Percentiles rank a stretch among this genome's conserved stretches.
These are phyloP conservation scores for Phytophthora idaei DNA, from an alignment of 352 stramenopile species.

Conservation along the genomic window DNA sequence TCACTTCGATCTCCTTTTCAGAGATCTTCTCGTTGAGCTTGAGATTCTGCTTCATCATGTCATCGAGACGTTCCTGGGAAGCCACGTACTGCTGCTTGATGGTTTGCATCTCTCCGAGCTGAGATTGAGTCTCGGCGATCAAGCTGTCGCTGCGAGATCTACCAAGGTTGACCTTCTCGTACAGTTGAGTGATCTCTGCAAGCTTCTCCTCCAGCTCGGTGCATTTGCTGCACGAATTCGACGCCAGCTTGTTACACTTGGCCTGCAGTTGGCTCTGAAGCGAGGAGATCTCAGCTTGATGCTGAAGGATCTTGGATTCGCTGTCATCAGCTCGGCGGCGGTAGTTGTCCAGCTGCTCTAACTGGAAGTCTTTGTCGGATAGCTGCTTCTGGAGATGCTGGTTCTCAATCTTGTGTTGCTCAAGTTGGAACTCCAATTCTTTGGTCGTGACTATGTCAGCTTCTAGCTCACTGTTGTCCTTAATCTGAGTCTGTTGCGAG, in stretches of 20 bases:
- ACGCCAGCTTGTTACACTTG: constrained; percentile 38
- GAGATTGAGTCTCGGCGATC: constrained; percentile 57
- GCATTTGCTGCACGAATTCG: constrained; percentile 47
- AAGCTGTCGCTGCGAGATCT: constrained; percentile 61
- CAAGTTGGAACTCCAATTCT: constrained; percentile 53
- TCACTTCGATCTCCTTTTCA: constrained; percentile 58
- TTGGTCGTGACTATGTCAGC: constrained; percentile 34
- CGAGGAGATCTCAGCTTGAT: constrained; percentile 36
- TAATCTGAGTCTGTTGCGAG: constrained; percentile 40
- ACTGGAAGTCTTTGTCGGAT: constrained; percentile 66
- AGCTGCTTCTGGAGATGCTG: constrained; percentile 74
- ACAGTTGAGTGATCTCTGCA: constrained; percentile 51
- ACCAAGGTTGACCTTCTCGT: constrained; percentile 69
- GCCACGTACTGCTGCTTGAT: constrained; percentile 47
- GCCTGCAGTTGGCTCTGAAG: constrained; percentile 44
- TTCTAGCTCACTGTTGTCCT: constrained; percentile 17
- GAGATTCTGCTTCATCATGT: constrained; percentile 60
- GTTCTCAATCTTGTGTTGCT: constrained; percentile 81
- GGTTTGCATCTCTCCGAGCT: constrained; percentile 44
- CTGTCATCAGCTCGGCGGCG: constrained; percentile 51
- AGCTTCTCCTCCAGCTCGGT: constrained; percentile 53
- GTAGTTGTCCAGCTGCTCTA: constrained; percentile 64
- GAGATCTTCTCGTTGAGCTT: constrained; percentile 60
- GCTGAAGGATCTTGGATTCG: constrained; percentile 44
- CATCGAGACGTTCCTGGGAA: constrained; percentile 47